Percentiles rank a stretch among this genome's conserved stretches.
phyloP scores from a whole-genome alignment of 2,329 filamentous ascomycete genomes.

The Hypoxylon rubiginosum region DNA sequence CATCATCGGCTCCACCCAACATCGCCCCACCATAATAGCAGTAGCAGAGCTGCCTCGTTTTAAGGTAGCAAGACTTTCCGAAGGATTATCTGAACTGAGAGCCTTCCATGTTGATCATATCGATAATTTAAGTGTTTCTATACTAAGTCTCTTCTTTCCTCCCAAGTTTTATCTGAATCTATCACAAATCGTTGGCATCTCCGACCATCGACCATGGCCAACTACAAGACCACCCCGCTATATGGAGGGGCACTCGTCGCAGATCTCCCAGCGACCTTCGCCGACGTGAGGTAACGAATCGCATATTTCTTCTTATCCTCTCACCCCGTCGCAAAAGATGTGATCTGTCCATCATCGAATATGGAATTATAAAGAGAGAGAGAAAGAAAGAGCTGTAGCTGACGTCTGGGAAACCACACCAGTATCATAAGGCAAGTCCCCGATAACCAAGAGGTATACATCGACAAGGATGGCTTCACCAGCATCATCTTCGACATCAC shows the following conservation, averaged over 20 bases:
- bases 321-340: constrained; percentile 27
- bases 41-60: constrained; percentile 1
- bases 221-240: constrained; percentile 71
- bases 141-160: neutral
- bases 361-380: neutral
- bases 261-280: constrained; percentile 76
- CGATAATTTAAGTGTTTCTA: neutral
- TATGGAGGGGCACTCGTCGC: constrained; percentile 80
- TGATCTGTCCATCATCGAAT: neutral
- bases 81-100: neutral
- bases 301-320: constrained; percentile 7
- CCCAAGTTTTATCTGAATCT: no score
- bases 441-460: constrained; percentile 92
- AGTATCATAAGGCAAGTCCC: constrained; percentile 80
- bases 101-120: neutral
- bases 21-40: neutral
- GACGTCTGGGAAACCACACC: constrained; percentile 2
- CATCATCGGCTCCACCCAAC: constrained; percentile 36
- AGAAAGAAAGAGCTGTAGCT: constrained; percentile 10
- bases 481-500: constrained; percentile 92
- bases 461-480: constrained; percentile 85
- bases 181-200: neutral
- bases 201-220: constrained; percentile 63
- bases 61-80: neutral
- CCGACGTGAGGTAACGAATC: constrained; percentile 76